A percentile compares a stretch with the other conserved stretches of the same genome.
Evolutionary conservation across 139 green algal genomes (phyloP).

Genomic region (Micractinium conductrix): DNA sequence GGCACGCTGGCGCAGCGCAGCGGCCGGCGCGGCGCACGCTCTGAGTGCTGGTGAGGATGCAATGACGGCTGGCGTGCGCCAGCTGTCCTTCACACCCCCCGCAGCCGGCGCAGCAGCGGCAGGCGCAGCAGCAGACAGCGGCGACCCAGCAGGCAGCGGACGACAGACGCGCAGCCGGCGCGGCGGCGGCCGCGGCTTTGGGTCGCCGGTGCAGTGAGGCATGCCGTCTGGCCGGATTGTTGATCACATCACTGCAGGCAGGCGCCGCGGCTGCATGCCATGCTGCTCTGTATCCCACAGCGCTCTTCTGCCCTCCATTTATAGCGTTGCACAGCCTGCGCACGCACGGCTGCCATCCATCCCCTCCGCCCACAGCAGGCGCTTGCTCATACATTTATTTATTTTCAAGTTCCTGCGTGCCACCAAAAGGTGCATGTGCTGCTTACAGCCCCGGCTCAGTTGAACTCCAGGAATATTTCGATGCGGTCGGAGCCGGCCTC

Average conservation of each 20-base stretch:
- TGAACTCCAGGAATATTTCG: constrained; percentile 37
- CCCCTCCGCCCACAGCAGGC: too few relatives aligned
- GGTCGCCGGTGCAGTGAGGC: background rate
- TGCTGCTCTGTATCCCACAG: too few relatives aligned
- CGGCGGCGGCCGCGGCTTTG: background rate
- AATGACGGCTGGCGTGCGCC: background rate
- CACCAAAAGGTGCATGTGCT: too few relatives aligned
- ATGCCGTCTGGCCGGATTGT: background rate
- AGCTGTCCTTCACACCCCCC: constrained; percentile 6
- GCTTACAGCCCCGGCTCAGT: too few relatives aligned
- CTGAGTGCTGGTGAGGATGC: background rate
- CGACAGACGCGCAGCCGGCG: background rate
- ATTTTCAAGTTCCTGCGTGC: too few relatives aligned
- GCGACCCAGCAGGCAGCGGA: background rate
- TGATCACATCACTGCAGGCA: too few relatives aligned
- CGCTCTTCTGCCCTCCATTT: too few relatives aligned
- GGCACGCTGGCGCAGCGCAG: background rate
- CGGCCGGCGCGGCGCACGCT: background rate
- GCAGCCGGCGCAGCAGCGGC: background rate
- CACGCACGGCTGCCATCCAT: too few relatives aligned
- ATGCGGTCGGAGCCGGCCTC: background rate
- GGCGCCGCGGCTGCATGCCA: too few relatives aligned
- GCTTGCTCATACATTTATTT: too few relatives aligned
- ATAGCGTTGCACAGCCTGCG: too few relatives aligned
- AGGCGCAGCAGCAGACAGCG: background rate